Base-by-base conservation (phyloP, 176 grass and related monocot genomes). In the Secale cereale region DNA sequence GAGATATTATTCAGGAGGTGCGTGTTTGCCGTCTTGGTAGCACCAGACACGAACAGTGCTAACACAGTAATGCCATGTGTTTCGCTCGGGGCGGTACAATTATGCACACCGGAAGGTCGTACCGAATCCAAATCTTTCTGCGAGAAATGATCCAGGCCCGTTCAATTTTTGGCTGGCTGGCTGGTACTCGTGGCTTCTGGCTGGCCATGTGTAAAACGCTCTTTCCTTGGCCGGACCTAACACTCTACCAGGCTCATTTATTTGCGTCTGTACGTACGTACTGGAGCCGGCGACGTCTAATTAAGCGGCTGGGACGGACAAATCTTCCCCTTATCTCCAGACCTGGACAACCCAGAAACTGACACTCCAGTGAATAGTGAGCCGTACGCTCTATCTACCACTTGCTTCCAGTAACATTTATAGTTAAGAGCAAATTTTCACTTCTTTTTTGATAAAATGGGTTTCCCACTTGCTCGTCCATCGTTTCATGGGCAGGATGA, bases 21-120 rank as follows among this genome's bases (percentile, higher is more conserved):
- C 2, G 19, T 0, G 43, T 46, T 43, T 22, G 54, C 54, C 54
- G 20, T 3, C 6, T 57, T 57, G 54, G 19, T 9, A 3, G 54
- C 22, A 57, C 7, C 20, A 71, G 28, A 7, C 66, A 17, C 23
- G 8, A 73, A 80, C 69, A 74, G 76, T 59, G 20, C 30, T n/a
- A 39, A 48, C 54, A 81, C 82, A 85, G 77, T 81, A 14, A 16
- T 57, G 61, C 31, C 83, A 75, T 64, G 68, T 85, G 82, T 79
- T 63, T 22, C 59, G 15, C 59, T 52, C 4, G 1, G 3, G 26
- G 14, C 59, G 66, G 81, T 65, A 65, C 87, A 68, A 81, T 80
- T 85, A 80, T 73, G 67, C 68, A 22, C 54, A 10, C 7, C 25
- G 4, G 10, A 67, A 75, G 46, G 72, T 46, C 23, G 70, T 20